Percentiles rank a stretch among this genome's conserved stretches.
Evolutionary conservation across 169 alveolate genomes (phyloP).

Genomic region (Eimeria sp.): DNA sequence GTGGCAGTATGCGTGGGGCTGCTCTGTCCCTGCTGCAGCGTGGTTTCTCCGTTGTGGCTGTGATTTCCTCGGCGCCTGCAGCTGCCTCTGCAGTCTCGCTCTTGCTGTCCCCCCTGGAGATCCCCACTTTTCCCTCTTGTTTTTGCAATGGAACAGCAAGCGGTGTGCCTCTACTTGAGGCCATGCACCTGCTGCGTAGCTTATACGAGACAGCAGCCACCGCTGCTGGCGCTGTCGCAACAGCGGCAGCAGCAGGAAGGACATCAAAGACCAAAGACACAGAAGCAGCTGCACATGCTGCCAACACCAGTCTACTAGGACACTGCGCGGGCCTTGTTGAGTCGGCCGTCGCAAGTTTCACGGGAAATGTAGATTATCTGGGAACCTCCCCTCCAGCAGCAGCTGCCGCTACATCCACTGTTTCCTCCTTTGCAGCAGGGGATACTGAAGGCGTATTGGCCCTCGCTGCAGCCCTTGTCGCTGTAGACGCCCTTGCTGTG

Average conservation of each 20-base stretch:
- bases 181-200: slow-evolving; percentile 38
- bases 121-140: background rate
- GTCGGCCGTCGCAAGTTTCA: slow-evolving; percentile 9
- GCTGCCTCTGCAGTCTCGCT: slow-evolving; percentile 30
- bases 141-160: slow-evolving; percentile 2
- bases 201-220: slow-evolving; percentile 46
- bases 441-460: slow-evolving; percentile 54
- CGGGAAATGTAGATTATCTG: background rate
- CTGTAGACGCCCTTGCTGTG: slow-evolving; percentile 24
- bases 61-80: background rate
- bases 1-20: background rate
- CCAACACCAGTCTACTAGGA: slow-evolving; percentile 8
- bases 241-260: background rate
- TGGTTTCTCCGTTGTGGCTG: slow-evolving; percentile 49
- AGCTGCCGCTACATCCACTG: background rate
- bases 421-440: background rate
- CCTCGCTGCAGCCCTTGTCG: slow-evolving; percentile 69
- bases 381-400: slow-evolving; percentile 2
- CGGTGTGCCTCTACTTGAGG: slow-evolving; percentile 24
- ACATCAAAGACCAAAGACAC: background rate
- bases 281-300: background rate
- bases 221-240: slow-evolving; percentile 30
- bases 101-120: slow-evolving; percentile 13
- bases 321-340: slow-evolving; percentile 40
- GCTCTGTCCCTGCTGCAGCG: slow-evolving; percentile 56